Evolutionary conservation across 176 grass and related monocot genomes (phyloP).

Genomic region (Triticum monococcum): DNA sequence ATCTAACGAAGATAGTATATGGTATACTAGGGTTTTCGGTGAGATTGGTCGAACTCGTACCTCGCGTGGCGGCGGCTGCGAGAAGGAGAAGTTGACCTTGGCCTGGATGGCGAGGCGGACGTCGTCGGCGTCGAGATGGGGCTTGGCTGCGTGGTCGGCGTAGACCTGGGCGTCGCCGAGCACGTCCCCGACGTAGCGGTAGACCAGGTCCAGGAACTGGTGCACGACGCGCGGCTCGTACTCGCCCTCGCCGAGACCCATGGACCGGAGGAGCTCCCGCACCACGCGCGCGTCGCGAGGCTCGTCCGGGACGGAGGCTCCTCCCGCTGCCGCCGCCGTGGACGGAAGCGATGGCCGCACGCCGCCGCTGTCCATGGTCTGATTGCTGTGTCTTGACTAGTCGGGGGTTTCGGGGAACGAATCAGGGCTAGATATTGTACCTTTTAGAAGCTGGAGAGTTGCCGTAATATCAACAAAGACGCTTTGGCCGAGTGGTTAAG

Average conservation of each 20-base stretch:
- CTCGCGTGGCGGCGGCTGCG: conserved; percentile 96
- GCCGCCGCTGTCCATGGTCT: too few relatives aligned
- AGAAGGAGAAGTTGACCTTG: conserved; percentile 96
- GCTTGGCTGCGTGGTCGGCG: conserved; percentile 81
- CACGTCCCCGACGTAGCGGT: conserved; percentile 90
- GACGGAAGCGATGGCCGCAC: too few relatives aligned
- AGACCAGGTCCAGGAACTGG: conserved; percentile 88
- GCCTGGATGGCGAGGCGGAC: conserved; percentile 83
- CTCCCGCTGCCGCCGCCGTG: neutral
- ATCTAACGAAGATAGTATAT: neutral
- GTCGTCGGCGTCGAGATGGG: conserved; percentile 81
- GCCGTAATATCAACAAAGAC: neutral
- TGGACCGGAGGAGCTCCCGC: conserved; percentile 87
- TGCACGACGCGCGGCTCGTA: conserved; percentile 89
- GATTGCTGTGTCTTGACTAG: too few relatives aligned
- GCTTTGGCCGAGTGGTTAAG: conserved; percentile 99
- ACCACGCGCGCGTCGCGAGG: conserved; percentile 82
- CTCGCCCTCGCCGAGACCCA: conserved; percentile 82
- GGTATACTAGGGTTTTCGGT: neutral
- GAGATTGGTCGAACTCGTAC: conserved; percentile 42
- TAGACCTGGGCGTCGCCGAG: conserved; percentile 83
- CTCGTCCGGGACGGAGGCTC: conserved; percentile 46
- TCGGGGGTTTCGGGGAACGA: too few relatives aligned
- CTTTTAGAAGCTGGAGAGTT: too few relatives aligned
- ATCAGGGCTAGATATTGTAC: neutral